Evolutionary conservation across 345 rosid genomes (phyloP).

Genomic region (Acer saccharum): DNA sequence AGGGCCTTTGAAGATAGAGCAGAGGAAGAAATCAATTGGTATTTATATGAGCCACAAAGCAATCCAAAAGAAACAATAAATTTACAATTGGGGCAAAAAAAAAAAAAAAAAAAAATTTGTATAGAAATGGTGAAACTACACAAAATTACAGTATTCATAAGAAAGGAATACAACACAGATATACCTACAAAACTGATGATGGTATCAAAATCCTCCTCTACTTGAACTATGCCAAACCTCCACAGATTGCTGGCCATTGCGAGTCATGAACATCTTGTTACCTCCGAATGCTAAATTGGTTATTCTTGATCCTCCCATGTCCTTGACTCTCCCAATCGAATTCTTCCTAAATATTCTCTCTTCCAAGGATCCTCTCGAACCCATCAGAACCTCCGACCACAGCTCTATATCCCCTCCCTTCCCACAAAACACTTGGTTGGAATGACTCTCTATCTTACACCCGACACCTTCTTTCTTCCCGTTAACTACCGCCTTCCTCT

Average conservation of each 20-base stretch:
- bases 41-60: too few species aligned
- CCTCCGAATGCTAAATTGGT: constrained; percentile 81
- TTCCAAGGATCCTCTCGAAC: constrained; percentile 13
- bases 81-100: too few species aligned
- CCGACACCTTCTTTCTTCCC: constrained; percentile 85
- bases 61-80: too few species aligned
- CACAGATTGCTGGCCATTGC: constrained; percentile 70
- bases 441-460: constrained; percentile 75
- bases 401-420: constrained; percentile 69
- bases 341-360: constrained; percentile 77
- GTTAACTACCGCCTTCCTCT: constrained; percentile 42
- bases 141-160: too few species aligned
- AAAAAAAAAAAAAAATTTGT: too few species aligned
- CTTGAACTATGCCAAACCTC: constrained; percentile 86
- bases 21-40: too few species aligned
- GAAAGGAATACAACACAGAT: too few species aligned
- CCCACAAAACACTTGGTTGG: constrained; percentile 76
- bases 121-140: too few species aligned
- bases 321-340: constrained; percentile 54
- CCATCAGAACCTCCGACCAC: constrained; percentile 82
- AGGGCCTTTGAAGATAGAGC: too few species aligned
- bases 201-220: too few species aligned
- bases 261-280: constrained; percentile 71
- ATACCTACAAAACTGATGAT: too few species aligned
- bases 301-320: constrained; percentile 58